These are phyloP conservation scores for Salix udensis DNA, from an alignment of 345 rosid species.

Conservation along the genomic window DNA sequence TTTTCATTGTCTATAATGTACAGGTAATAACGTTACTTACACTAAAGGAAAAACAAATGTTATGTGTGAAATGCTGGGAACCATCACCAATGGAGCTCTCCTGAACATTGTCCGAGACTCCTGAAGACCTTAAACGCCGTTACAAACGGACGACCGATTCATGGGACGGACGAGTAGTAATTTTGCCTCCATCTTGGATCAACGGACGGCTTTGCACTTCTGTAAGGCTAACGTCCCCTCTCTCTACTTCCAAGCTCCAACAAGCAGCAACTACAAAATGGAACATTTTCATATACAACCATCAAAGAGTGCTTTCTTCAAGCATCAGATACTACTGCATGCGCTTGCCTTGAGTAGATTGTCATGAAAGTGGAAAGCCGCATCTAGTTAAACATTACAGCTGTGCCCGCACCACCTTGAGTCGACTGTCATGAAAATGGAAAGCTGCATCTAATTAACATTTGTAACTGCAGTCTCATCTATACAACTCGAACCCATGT, in stretches of 20 bases:
- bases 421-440: not conserved
- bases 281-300: not conserved
- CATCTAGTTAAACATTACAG: not conserved
- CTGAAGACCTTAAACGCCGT: not conserved
- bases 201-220: not conserved
- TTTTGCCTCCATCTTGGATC: not conserved
- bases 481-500: constrained; percentile 95
- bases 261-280: not conserved
- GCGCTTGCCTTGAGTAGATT: not conserved
- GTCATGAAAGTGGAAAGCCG: not conserved
- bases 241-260: not conserved
- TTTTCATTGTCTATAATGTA: not conserved
- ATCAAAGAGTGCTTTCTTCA: not conserved
- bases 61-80: not conserved
- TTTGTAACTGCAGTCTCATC: not conserved
- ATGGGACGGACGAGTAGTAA: not conserved
- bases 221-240: not conserved
- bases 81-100: not conserved
- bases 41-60: not conserved
- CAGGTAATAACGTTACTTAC: not conserved
- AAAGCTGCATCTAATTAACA: not conserved
- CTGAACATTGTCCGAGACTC: not conserved
- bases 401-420: not conserved
- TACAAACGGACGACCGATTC: not conserved
- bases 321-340: not conserved